Evolutionary conservation across 306 rosid genomes (phyloP).

Genomic region (Prunus salicina): DNA sequence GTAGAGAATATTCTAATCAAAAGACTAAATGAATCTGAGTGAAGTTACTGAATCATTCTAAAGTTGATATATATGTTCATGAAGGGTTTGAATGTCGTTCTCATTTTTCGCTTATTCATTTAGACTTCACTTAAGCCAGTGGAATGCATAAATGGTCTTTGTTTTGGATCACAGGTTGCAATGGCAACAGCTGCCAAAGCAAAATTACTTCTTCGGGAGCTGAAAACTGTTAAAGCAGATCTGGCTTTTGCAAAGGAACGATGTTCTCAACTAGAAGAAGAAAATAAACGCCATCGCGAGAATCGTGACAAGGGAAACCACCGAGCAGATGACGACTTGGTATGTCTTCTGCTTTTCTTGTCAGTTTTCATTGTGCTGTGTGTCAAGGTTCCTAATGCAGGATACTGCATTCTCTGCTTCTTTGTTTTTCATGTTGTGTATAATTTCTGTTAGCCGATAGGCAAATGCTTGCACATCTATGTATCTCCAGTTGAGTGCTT

Average conservation of each 20-base stretch:
- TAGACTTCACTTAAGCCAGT: slow-evolving; percentile 6
- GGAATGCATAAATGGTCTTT: slow-evolving; percentile 30
- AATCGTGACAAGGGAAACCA: slow-evolving; percentile 69
- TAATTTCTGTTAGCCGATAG: neutral
- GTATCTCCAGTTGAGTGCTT: too few relatives aligned
- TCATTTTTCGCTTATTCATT: neutral
- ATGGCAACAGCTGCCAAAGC: slow-evolving; percentile 99
- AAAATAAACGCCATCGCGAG: slow-evolving; percentile 76
- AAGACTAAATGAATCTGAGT: slow-evolving; percentile 7
- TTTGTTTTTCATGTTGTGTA: neutral
- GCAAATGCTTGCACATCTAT: too few relatives aligned
- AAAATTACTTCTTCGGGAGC: slow-evolving; percentile 86
- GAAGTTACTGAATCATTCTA: neutral
- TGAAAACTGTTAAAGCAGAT: slow-evolving; percentile 91
- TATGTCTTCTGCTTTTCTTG: slow-evolving; percentile 21
- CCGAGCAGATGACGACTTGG: slow-evolving; percentile 90
- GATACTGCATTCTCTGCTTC: neutral
- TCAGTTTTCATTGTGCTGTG: neutral
- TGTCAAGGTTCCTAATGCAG: neutral
- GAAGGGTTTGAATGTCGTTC: neutral
- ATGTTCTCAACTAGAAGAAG: slow-evolving; percentile 93
- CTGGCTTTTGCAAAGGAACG: slow-evolving; percentile 87
- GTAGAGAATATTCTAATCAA: slow-evolving; percentile 3
- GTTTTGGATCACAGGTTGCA: slow-evolving; percentile 61
- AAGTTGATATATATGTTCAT: neutral